Evolutionary conservation across 2,329 filamentous ascomycete genomes (phyloP), one percentile per base, ranked within the genome.

Genomic region (Sarocladiaceae sp.): DNA sequence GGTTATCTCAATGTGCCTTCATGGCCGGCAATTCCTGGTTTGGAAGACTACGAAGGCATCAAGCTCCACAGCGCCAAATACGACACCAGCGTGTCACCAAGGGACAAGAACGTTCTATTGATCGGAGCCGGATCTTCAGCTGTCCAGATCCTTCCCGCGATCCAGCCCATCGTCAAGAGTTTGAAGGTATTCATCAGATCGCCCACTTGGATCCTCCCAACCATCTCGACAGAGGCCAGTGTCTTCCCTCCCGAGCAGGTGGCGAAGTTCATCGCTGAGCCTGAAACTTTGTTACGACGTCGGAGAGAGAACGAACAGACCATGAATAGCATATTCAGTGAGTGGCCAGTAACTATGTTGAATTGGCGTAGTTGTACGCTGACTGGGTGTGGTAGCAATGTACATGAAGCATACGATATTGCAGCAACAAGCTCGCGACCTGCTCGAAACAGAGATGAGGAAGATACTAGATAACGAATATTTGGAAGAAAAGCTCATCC

Each of bases 51-150:
- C 57, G 60, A 71, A 40, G 78, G 78, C 28, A 61, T 72, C 6
- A 57, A 79, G 10, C 65, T 82, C 44, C 78, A 83, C 59, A 79
- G 72, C 15, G 77, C 78, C 1, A 65, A 65, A 28, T 83, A 79
- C 79, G 44, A 48, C 28, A n/a, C 6, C 44, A 17, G 33, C 22
- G 31, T 25, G 31, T 17, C 20, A 79, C 48, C 70, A 72, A 52
- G 60, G 67, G 72, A 69, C 54, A 82, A 81, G 60, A 71, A 66
- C 0, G 72, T 82, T 7, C 77, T 73, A 2, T 67, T 83, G n/a
- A 79, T 83, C 47, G 79, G 79, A 7, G 81, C 78, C 50, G 78
- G 78, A 28, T 48, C n/a, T n/a, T n/a, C n/a, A n/a, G n/a, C 18
- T 7, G 44, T 33, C 6, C 12, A 20, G 17, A 13, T 4, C 7